Conservation (phyloP, 1,139 yeast species). For the Blastobotrys buckinghamii region DNA sequence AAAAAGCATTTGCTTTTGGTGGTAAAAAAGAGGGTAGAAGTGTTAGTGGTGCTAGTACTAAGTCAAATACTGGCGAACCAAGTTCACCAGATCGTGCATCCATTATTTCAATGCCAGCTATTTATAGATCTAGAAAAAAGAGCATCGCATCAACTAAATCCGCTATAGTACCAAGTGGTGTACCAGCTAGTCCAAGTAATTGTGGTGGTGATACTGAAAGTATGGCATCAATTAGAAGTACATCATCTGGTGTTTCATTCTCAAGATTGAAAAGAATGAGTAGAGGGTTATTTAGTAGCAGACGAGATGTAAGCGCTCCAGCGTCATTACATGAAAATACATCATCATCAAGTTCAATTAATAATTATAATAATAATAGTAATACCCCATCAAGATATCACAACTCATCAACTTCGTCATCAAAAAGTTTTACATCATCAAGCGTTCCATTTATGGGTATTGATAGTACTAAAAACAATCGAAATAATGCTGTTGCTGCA, state of each 20-base stretch:
- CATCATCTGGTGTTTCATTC: constrained; percentile 27
- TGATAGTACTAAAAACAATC: not conserved
- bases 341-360: not conserved
- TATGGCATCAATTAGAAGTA: constrained; percentile 23
- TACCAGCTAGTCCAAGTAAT: constrained; percentile 4
- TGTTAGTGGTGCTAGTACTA: not conserved
- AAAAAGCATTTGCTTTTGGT: constrained; percentile 26
- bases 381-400: not conserved
- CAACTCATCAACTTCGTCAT: not conserved
- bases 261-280: constrained; percentile 24
- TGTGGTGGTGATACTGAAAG: constrained; percentile 19
- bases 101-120: constrained; percentile 9
- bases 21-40: not conserved
- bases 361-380: no score
- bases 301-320: constrained; percentile 5
- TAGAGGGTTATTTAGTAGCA: constrained; percentile 10
- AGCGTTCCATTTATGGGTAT: constrained; percentile 18
- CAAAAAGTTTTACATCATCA: constrained; percentile 15
- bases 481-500: constrained; percentile 5
- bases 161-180: constrained; percentile 11
- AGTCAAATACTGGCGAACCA: no score
- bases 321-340: not conserved
- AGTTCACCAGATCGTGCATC: constrained; percentile 10
- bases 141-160: constrained; percentile 12
- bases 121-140: constrained; percentile 9